A percentile compares a stretch with the other conserved stretches of the same genome.
phyloP scores from a whole-genome alignment of 1,284 basidiomycete genomes.

The Cystobasidiaceae sp. region DNA sequence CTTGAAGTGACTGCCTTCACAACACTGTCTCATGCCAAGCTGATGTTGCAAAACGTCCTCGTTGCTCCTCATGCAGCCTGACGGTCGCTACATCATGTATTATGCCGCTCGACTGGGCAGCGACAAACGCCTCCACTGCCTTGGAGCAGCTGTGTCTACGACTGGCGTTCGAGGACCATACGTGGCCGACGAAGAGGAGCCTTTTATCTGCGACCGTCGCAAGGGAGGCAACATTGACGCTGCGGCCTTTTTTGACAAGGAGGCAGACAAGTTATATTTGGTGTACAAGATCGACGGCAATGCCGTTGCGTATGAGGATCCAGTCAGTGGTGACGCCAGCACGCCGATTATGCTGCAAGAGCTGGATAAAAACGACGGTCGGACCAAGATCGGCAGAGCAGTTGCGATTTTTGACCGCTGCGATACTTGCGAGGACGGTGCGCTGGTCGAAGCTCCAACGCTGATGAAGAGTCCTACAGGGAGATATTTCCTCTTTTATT shows the following conservation, averaged over 20 bases:
- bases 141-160: background rate
- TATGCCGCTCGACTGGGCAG: background rate
- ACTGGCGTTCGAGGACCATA: background rate
- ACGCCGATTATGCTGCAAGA: background rate
- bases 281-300: background rate
- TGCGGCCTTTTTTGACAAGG: background rate
- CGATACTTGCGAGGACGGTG: background rate
- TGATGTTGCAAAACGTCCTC: background rate
- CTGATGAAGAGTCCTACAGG: too few species aligned
- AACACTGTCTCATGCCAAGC: background rate
- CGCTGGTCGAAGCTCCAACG: background rate
- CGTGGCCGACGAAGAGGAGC: background rate
- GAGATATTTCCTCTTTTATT: too few species aligned
- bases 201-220: background rate
- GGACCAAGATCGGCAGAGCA: background rate
- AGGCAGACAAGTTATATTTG: background rate
- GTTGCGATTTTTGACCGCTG: background rate
- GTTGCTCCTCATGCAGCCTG: background rate
- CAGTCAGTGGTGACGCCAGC: background rate
- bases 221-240: background rate
- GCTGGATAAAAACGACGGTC: background rate
- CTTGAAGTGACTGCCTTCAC: background rate
- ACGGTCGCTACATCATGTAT: background rate
- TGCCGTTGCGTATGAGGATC: background rate
- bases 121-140: background rate